A percentile compares a stretch with the other conserved stretches of the same genome.
Conservation (phyloP, 2,329 filamentous ascomycete genomes). For the Aureobasidium sp. region DNA sequence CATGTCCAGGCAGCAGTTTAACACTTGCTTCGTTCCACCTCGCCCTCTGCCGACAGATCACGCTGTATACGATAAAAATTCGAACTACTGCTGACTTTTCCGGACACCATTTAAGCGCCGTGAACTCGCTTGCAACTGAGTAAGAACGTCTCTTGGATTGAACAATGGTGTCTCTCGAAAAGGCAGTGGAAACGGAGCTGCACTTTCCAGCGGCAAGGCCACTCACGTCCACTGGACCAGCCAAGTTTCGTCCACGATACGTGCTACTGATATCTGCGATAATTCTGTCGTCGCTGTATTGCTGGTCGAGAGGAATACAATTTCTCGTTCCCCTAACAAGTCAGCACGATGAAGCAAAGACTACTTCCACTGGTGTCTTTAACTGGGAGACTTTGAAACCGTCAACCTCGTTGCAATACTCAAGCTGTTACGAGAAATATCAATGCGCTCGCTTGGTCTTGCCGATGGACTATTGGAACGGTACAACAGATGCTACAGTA, state of each 20-base stretch:
- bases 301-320: background rate
- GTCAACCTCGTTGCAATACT: conserved; percentile 12
- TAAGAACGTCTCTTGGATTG: background rate
- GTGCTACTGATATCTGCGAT: background rate
- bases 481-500: conserved; percentile 29
- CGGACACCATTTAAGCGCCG: background rate
- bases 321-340: background rate
- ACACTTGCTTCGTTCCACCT: too few relatives aligned
- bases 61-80: too few relatives aligned
- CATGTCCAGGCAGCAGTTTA: too few relatives aligned
- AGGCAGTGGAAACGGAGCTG: background rate
- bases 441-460: conserved; percentile 43
- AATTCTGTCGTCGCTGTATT: background rate
- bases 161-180: background rate
- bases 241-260: background rate
- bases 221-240: background rate
- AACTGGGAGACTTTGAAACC: background rate
- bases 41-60: too few relatives aligned
- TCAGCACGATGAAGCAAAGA: background rate
- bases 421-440: conserved; percentile 37
- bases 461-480: conserved; percentile 39
- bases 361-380: background rate
- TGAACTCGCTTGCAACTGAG: background rate
- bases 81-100: too few relatives aligned
- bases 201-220: background rate